Evolutionary conservation across 2,329 filamentous ascomycete genomes (phyloP).

Genomic region (Xylaria hypoxylon): DNA sequence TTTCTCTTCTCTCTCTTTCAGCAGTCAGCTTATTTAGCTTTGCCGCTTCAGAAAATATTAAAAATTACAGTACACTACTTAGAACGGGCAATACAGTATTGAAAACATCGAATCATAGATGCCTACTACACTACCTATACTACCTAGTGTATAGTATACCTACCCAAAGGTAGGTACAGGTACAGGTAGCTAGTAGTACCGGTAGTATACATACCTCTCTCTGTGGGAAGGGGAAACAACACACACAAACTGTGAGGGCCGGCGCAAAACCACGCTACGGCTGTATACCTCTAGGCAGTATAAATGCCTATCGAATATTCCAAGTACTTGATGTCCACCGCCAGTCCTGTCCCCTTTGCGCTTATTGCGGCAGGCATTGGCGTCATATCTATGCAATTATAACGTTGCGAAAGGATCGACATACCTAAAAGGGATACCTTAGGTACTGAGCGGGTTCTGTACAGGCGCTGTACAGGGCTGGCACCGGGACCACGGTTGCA

Average conservation of each 20-base stretch:
- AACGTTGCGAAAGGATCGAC: conserved; percentile 10
- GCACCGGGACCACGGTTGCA: conserved; percentile 18
- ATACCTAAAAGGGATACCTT: conserved; percentile 16
- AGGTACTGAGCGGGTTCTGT: too few relatives aligned
- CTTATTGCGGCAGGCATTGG: conserved; percentile 31
- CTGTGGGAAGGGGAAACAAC: background rate
- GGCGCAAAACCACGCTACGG: background rate
- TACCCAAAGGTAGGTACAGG: background rate
- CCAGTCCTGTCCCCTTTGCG: conserved; percentile 6
- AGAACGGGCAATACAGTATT: conserved; percentile 9
- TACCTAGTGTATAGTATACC: background rate
- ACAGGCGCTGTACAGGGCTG: conserved; percentile 26
- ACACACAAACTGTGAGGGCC: conserved; percentile 7
- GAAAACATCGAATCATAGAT: conserved; percentile 12
- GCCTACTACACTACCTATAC: background rate
- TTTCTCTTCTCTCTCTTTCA: conserved; percentile 1
- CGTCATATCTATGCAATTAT: conserved; percentile 20
- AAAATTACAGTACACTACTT: too few relatives aligned
- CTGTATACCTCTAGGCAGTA: background rate
- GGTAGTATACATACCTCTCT: background rate
- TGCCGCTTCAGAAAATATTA: background rate
- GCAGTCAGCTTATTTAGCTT: conserved; percentile 32
- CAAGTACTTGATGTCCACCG: background rate
- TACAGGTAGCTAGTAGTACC: too few relatives aligned
- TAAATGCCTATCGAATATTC: conserved; percentile 5